Evolutionary conservation across 371 early-diverging fungal species (phyloP).

Genomic region (Dichotomocladium elegans): DNA sequence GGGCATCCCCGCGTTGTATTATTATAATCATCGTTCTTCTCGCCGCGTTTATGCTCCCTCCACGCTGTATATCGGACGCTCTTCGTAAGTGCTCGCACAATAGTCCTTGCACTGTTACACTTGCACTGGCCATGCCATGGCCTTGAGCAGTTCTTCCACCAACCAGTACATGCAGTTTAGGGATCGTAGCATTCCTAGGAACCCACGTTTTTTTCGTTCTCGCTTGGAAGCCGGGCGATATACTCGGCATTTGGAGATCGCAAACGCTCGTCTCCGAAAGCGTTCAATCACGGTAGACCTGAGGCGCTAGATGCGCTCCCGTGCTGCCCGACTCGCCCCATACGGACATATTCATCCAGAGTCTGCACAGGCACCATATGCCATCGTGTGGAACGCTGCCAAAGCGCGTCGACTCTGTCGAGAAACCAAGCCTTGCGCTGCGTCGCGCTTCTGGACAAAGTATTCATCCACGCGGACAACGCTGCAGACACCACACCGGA

Average conservation of each 20-base stretch:
- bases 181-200: not conserved
- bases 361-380: not conserved
- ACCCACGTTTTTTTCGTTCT: not conserved
- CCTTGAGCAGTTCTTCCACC: too few species aligned
- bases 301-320: not conserved
- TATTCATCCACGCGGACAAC: not conserved
- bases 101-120: too few species aligned
- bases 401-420: not conserved
- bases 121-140: too few species aligned
- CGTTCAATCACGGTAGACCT: not conserved
- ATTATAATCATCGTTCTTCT: too few species aligned
- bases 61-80: too few species aligned
- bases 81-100: too few species aligned
- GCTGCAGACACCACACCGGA: not conserved
- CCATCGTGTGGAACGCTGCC: not conserved
- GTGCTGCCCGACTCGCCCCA: not conserved
- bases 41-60: too few species aligned
- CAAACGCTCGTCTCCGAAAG: not conserved
- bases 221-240: too few species aligned
- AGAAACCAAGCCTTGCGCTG: not conserved
- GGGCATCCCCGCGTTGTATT: too few species aligned
- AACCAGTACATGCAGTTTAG: too few species aligned
- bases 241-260: not conserved
- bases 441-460: not conserved
- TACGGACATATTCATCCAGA: not conserved